Conservation (phyloP, 2,329 filamentous ascomycete genomes). For the Balansia obtecta region DNA sequence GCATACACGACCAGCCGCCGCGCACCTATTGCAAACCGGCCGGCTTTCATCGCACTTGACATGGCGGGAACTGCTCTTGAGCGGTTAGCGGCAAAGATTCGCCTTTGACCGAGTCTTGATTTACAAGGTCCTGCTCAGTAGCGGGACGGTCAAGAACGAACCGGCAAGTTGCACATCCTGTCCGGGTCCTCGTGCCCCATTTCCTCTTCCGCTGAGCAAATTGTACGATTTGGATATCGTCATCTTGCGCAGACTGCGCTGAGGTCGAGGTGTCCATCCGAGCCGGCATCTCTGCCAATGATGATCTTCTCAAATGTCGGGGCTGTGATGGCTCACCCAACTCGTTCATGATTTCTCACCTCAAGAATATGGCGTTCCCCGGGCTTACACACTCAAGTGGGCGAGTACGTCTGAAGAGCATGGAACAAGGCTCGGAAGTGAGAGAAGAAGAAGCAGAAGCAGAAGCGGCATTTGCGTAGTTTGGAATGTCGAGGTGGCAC, state of each 20-base stretch:
- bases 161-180: constrained; percentile 1
- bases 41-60: background rate
- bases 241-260: background rate
- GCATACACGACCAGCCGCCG: background rate
- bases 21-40: background rate
- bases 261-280: background rate
- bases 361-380: too few species aligned
- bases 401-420: too few species aligned
- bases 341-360: too few species aligned
- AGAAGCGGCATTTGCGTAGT: too few species aligned
- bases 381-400: too few species aligned
- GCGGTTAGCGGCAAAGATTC: background rate
- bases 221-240: background rate
- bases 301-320: background rate
- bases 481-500: too few species aligned
- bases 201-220: background rate
- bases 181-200: background rate
- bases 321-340: too few species aligned
- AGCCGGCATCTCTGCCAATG: background rate
- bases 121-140: too few species aligned
- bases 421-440: too few species aligned
- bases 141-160: background rate
- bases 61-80: background rate
- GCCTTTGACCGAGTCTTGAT: too few species aligned
- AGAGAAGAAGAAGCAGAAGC: too few species aligned